These are phyloP conservation scores for Anacardium occidentale DNA, from an alignment of 345 rosid genomes.

Conservation along the genomic window DNA sequence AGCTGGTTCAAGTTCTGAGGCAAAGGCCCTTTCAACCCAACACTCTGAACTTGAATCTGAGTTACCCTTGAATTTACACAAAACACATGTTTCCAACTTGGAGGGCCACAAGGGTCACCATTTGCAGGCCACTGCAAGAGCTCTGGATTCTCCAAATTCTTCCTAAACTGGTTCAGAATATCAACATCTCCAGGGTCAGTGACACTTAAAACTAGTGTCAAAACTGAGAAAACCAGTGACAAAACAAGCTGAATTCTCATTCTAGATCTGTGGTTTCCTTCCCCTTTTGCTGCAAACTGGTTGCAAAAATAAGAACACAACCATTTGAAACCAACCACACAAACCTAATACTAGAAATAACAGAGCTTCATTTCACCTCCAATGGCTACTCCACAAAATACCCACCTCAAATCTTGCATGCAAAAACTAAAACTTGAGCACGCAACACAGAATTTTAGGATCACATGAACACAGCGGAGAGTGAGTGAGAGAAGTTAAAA, in stretches of 20 bases:
- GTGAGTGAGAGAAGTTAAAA: not conserved
- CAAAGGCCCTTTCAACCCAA: constrained; percentile 62
- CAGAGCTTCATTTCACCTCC: constrained; percentile 30
- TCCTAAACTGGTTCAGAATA: constrained; percentile 51
- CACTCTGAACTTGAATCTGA: constrained; percentile 58
- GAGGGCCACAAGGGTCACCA: constrained; percentile 69
- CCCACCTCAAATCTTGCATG: constrained; percentile 34
- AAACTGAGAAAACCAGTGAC: constrained; percentile 21
- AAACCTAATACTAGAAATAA: not conserved
- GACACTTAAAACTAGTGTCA: constrained; percentile 33
- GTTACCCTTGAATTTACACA: constrained; percentile 50
- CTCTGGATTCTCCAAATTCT: constrained; percentile 65
- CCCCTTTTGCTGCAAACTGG: not conserved
- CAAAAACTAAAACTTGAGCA: constrained; percentile 5
- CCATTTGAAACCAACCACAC: constrained; percentile 12
- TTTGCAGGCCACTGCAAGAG: constrained; percentile 61
- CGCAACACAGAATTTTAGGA: not conserved
- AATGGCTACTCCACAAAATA: constrained; percentile 18
- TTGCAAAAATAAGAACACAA: constrained; percentile 10
- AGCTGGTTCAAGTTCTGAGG: constrained; percentile 61
- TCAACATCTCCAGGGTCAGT: constrained; percentile 56
- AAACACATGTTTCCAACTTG: constrained; percentile 50
- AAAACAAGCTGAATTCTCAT: constrained; percentile 36
- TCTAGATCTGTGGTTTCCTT: constrained; percentile 21
- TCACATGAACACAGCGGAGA: not conserved